Percentiles rank a stretch among this genome's conserved stretches.
Conservation (phyloP, 2,329 filamentous ascomycete genomes). For the Hymenoscyphus occultus region DNA sequence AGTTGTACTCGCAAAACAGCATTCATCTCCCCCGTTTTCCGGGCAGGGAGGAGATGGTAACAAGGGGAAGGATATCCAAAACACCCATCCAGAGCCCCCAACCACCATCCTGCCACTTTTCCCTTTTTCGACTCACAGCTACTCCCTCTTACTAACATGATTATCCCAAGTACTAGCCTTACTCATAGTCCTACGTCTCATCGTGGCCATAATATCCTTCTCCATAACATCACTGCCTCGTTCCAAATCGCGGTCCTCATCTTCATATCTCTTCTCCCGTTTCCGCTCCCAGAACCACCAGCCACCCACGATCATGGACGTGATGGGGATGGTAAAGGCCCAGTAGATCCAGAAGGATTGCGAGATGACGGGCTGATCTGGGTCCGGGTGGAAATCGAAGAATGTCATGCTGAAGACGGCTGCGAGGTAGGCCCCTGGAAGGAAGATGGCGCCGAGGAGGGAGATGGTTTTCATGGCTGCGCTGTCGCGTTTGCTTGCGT, state of each 20-base stretch:
- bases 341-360: slow-evolving; percentile 61
- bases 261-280: slow-evolving; percentile 24
- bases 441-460: slow-evolving; percentile 59
- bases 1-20: neutral
- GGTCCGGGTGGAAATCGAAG: slow-evolving; percentile 53
- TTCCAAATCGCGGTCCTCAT: slow-evolving; percentile 33
- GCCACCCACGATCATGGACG: slow-evolving; percentile 50
- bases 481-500: slow-evolving; percentile 41
- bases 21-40: neutral
- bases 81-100: neutral
- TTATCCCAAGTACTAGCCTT: slow-evolving; percentile 30
- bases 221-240: slow-evolving; percentile 33
- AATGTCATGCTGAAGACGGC: slow-evolving; percentile 66
- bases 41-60: neutral
- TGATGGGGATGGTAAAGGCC: slow-evolving; percentile 57
- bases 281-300: slow-evolving; percentile 47
- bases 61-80: neutral
- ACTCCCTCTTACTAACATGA: neutral
- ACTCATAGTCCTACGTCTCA: slow-evolving; percentile 33
- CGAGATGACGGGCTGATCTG: slow-evolving; percentile 38
- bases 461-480: slow-evolving; percentile 64
- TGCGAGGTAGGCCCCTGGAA: slow-evolving; percentile 60
- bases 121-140: neutral
- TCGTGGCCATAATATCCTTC: slow-evolving; percentile 30
- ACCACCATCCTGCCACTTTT: neutral